Base-by-base conservation (phyloP, 495 filamentous ascomycete genomes). In the Cenococcum geophilum region DNA sequence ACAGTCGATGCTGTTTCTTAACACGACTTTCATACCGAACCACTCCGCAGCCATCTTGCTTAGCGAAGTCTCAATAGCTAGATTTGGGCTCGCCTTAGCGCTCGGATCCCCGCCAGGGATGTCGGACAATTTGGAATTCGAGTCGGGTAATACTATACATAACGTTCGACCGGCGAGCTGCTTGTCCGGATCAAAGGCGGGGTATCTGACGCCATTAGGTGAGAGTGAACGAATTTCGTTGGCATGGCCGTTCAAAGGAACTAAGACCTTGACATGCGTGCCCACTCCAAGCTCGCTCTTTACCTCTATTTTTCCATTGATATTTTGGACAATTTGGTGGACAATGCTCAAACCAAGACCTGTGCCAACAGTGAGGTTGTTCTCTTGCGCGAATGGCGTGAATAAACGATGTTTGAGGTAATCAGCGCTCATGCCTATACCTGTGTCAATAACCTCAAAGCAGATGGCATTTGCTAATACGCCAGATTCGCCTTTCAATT, bases 341-440 rank as follows among this genome's bases (percentile, higher is more conserved):
- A 25, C 49, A 20, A 52, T 52, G 25, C 49, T 52, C 16, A 52
- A 23, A 16, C 49, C 49, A 32, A 52, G 23, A 27, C 49, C 49
- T 14, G 49, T 52, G 18, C 49, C 49, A 11, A 52, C 49, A 11
- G 21, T 52, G 21, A 52, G 49, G 1, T 9, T 52, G 25, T 52
- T 27, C 18, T 52, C 49, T 25, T 52, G 49, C 6, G 49, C 49
- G 23, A 52, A 22, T 2, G 49, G 49, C 14, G 21, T 52, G 49
- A 52, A 52, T 23, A 52, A 52, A 25, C 25, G 49, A 23, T 52
- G 21, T n/a, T 52, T 52, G 14, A 25, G 49, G 8, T 52, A 52
- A 8, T 52, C 21, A 16, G 49, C 12, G 49, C 49, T 52, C 49
- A 52, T 52, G 21, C 49, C 49, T 52, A 52, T 52, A 22, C 49